Evolutionary conservation across 495 filamentous ascomycete species (phyloP), one percentile per base, ranked within the genome.

Genomic region (Gamarada debralockiae): DNA sequence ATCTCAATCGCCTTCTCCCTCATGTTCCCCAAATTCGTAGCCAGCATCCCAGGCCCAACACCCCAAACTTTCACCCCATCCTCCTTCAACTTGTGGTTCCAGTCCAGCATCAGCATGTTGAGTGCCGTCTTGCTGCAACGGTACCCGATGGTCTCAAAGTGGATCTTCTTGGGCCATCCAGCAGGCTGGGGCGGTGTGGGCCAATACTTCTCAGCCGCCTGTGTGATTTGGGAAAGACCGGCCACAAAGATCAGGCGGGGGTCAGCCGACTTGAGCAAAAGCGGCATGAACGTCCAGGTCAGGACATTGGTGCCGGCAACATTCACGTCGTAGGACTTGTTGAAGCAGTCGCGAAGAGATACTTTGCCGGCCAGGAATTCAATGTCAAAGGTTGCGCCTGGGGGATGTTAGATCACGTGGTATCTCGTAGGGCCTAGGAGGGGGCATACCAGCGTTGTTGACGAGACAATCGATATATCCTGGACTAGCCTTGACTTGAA

Each of bases 51-150:
- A 0, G 81, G 83, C 3, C 65, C 70, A 10, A 85, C 61, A 17
- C 55, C 57, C 71, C 72, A 85, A 0, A 80, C 73, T 63, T 84
- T 84, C 1, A 85, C 81, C 0, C 78, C 79, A 53, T 86, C 83
- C 17, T 75, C 70, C 52, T 70, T 67, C 50, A 86, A 61, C 15
- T 72, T 60, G 7, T 72, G 66, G 23, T 60, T 40, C 80, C 80
- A 86, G 50, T 79, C 75, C 34, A 73, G 66, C 80, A 85, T 82
- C 65, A 84, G 13, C 82, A 85, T 85, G 54, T 85, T 85, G 52
- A 86, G 52, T 8, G 74, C 82, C 1, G 78, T 74, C 70, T 87
- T 85, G 27, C 70, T 63, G 49, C 66, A 68, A 3, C 80, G 73
- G 55, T 86, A 85, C 4, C 67, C 64, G n/a, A 67, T 52, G 18